phyloP scores from a whole-genome alignment of 495 filamentous ascomycete species.

The Alectoria sarmentosa region DNA sequence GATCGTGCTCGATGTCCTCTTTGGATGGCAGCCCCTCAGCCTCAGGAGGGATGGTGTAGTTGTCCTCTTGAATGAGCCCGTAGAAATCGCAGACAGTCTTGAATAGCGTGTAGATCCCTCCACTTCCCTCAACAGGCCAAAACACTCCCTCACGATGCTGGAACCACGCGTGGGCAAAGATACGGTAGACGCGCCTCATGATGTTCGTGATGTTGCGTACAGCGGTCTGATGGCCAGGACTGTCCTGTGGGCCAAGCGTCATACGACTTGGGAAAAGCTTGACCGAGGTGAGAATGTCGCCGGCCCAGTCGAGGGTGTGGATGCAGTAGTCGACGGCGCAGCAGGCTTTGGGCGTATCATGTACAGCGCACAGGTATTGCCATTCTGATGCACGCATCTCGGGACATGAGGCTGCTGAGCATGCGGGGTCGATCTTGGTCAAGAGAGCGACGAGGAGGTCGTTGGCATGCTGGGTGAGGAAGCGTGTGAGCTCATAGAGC shows the following conservation, averaged over 20 bases:
- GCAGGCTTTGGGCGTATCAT: slow-evolving; percentile 89
- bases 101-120: slow-evolving; percentile 89
- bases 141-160: slow-evolving; percentile 84
- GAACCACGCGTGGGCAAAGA: slow-evolving; percentile 98
- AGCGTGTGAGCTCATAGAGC: slow-evolving; percentile 96
- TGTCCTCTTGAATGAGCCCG: slow-evolving; percentile 80
- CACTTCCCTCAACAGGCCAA: slow-evolving; percentile 84
- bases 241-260: slow-evolving; percentile 59
- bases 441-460: slow-evolving; percentile 85
- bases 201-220: slow-evolving; percentile 87
- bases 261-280: slow-evolving; percentile 91
- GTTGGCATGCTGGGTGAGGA: slow-evolving; percentile 89
- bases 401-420: slow-evolving; percentile 78
- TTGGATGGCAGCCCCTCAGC: slow-evolving; percentile 57
- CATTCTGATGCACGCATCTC: slow-evolving; percentile 98
- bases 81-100: slow-evolving; percentile 94
- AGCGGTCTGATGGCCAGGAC: slow-evolving; percentile 49
- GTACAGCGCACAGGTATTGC: slow-evolving; percentile 98
- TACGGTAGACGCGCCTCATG: slow-evolving; percentile 86
- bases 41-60: slow-evolving; percentile 89
- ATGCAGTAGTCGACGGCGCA: slow-evolving; percentile 99
- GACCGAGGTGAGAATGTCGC: slow-evolving; percentile 77
- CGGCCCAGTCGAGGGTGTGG: slow-evolving; percentile 96
- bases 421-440: slow-evolving; percentile 71
- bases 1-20: slow-evolving; percentile 14